A percentile compares a stretch with the other conserved stretches of the same genome.
Conservation (phyloP, 495 filamentous ascomycete species). For the Neurospora sublineolata region DNA sequence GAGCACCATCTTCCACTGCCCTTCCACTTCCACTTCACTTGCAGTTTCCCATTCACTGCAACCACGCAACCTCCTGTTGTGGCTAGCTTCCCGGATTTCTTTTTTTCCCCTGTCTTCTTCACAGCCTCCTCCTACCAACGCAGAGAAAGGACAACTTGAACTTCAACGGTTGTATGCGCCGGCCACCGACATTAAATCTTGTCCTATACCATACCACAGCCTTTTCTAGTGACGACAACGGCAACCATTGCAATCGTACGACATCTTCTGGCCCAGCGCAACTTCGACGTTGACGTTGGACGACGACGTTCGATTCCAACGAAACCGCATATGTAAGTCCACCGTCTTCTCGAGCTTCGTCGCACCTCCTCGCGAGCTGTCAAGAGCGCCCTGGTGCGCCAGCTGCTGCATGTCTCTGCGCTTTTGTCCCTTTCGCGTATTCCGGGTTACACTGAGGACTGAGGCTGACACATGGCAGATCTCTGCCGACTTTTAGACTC, state of each 20-base stretch:
- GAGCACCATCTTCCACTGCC: neutral
- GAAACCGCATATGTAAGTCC: neutral
- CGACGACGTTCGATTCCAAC: neutral
- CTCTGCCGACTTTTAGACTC: slow-evolving; percentile 16
- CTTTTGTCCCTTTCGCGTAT: neutral
- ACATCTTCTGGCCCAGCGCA: neutral
- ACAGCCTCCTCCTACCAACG: neutral
- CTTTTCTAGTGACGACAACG: neutral
- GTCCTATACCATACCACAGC: neutral
- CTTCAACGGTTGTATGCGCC: neutral
- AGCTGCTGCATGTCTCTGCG: neutral
- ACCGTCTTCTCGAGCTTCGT: neutral
- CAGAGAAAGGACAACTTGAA: neutral
- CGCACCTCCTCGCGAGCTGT: neutral
- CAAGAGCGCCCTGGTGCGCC: neutral
- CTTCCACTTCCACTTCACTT: neutral
- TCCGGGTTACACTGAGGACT: neutral
- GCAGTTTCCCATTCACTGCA: neutral
- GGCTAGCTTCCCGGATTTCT: neutral
- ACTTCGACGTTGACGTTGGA: neutral
- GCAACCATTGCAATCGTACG: neutral
- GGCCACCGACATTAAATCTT: neutral
- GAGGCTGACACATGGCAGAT: neutral
- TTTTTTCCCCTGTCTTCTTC: neutral
- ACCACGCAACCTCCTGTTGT: neutral